Base-by-base conservation (phyloP, 352 stramenopile genomes). In the Thalassiosira exigua region DNA sequence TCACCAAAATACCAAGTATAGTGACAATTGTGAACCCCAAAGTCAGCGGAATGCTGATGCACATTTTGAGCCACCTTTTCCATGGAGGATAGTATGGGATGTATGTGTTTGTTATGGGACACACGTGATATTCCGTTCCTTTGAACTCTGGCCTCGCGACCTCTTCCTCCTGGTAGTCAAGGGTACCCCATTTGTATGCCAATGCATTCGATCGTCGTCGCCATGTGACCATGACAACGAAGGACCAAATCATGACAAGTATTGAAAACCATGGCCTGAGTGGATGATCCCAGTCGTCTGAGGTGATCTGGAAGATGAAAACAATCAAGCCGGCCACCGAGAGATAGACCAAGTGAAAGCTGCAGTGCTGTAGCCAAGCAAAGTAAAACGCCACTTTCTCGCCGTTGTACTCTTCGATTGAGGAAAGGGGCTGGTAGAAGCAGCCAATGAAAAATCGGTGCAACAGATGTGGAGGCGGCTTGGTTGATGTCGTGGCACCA, bases 361-460 rank as follows among this genome's bases (percentile, higher is more conserved):
- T 97, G 81, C 97, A 98, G 88, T 97, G 96, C 36, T 97, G 95
- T 3, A 99, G 81, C 81, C 98, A 99, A 5, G 96, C 95, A 87
- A 99, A 99, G 87, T 99, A 99, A 68, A 99, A 98, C 0, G 96
- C 96, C 56, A 99, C 93, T 83, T 98, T 95, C 80, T 97, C 94
- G 33, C 94, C 94, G 67, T 95, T 95, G 73, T 97, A 97, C 71
- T 96, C 82, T 64, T 95, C 91, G 62, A 96, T 93, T 2, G 80
- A 79, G 57, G 95, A 90, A 22, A 96, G 71, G 4, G 92, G 91
- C 66, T 95, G 90, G 46, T 91, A 86, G 48, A 93, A 93, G 24
- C 67, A 74, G 41, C 87, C 90, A 46, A 91, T 41, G 30, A 92
- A 88, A 48, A 94, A 81, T 14, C 90, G 86, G 61, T 82, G 81